These are phyloP conservation scores for Xylariaceae sp. DNA, from an alignment of 2,329 filamentous ascomycete species.

Conservation along the genomic window DNA sequence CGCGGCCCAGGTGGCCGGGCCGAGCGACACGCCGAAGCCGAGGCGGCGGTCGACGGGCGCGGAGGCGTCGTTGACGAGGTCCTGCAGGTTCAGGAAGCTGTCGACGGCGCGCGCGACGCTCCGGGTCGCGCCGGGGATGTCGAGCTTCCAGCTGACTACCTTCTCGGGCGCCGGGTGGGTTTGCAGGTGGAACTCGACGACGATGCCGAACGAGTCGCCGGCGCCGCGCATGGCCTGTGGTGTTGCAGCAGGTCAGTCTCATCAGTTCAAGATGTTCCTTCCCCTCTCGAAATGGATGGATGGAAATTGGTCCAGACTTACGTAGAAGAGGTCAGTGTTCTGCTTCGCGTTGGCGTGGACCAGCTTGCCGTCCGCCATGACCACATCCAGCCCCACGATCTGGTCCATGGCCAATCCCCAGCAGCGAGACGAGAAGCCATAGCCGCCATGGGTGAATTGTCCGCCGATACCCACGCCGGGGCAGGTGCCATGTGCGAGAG, in stretches of 20 bases:
- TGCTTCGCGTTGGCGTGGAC: constrained; percentile 9
- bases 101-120: constrained; percentile 12
- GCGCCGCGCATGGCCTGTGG: constrained; percentile 32
- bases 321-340: constrained; percentile 20
- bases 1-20: constrained; percentile 18
- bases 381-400: constrained; percentile 39
- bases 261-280: constrained; percentile 2
- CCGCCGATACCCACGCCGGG: constrained; percentile 37
- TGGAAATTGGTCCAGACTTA: constrained; percentile 7
- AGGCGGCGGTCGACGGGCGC: constrained; percentile 22
- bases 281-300: too few relatives aligned
- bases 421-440: constrained; percentile 33
- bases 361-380: constrained; percentile 27
- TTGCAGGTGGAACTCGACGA: constrained; percentile 27
- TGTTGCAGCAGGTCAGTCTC: too few relatives aligned
- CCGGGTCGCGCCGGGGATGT: constrained; percentile 8
- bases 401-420: constrained; percentile 46
- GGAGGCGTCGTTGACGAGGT: constrained; percentile 26
- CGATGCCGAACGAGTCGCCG: constrained; percentile 32
- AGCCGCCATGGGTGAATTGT: constrained; percentile 40
- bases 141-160: constrained; percentile 28
- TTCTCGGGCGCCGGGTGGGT: constrained; percentile 24
- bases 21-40: constrained; percentile 20
- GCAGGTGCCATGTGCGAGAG: constrained; percentile 36
- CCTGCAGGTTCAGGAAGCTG: constrained; percentile 19